A percentile compares a stretch with the other conserved stretches of the same genome.
Conservation (phyloP, 2,329 filamentous ascomycete species). For the Diplodia mutila region DNA sequence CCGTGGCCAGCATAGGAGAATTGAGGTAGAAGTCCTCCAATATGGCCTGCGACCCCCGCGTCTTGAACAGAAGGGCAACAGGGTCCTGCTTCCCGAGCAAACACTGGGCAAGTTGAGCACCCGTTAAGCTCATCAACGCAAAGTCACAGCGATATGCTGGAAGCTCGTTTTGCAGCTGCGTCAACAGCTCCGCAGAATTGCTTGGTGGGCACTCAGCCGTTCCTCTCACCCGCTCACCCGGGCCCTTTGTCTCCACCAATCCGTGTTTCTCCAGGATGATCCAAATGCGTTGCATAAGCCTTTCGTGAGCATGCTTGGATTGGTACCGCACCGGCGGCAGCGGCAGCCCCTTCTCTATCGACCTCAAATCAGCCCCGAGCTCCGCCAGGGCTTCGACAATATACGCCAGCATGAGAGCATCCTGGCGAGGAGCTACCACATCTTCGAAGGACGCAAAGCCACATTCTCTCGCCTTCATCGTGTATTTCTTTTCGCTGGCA, state of each 20-base stretch:
- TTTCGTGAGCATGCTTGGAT: background rate
- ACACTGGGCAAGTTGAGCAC: conserved; percentile 28
- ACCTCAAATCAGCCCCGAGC: background rate
- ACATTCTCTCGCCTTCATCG: background rate
- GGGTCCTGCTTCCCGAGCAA: conserved; percentile 28
- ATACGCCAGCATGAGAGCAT: background rate
- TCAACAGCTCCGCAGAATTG: background rate
- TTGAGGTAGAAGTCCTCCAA: conserved; percentile 30
- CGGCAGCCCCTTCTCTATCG: background rate
- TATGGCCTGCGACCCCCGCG: conserved; percentile 24
- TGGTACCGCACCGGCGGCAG: background rate
- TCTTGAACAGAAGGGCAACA: conserved; percentile 30
- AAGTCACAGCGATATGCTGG: background rate
- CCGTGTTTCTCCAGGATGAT: background rate
- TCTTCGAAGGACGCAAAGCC: background rate
- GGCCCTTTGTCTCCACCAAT: background rate
- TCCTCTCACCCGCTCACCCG: background rate
- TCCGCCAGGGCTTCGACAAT: background rate
- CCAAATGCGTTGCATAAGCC: background rate
- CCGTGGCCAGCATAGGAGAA: conserved; percentile 31
- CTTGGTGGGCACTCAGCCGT: background rate
- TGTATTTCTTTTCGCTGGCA: conserved; percentile 9
- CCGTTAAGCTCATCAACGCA: background rate
- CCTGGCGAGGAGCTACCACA: background rate
- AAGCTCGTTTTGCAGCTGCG: background rate